Percentiles rank a stretch among this genome's conserved stretches.
phyloP scores from a whole-genome alignment of 768 basidiomycete species.

The Baorangia bicolor region DNA sequence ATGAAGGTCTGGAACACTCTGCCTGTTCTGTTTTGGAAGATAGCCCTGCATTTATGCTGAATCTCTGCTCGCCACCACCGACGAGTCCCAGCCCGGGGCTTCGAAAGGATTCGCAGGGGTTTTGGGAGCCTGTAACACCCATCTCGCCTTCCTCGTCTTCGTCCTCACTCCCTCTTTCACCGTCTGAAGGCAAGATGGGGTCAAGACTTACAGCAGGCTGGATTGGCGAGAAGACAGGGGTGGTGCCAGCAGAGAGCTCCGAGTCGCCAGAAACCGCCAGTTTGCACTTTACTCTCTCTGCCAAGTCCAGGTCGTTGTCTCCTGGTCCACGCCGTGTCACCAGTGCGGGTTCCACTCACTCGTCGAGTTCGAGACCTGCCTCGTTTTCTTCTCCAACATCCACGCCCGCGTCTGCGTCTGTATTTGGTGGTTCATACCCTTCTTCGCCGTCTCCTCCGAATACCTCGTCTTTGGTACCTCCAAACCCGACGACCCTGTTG shows the following conservation, averaged over 20 bases:
- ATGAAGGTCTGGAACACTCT: neutral
- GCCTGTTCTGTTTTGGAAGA: neutral
- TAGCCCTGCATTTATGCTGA: constrained; percentile 1
- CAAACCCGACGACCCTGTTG: constrained; percentile 17
- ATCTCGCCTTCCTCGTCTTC: constrained; percentile 19
- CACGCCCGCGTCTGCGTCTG: constrained; percentile 5
- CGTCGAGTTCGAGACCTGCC: constrained; percentile 6
- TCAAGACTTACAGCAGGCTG: neutral
- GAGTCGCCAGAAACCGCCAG: neutral
- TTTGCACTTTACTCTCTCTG: neutral
- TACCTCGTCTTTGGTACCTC: neutral
- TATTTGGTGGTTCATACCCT: constrained; percentile 7
- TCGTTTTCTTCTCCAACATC: constrained; percentile 11
- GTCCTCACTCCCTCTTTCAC: constrained; percentile 17
- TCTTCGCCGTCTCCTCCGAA: constrained; percentile 7
- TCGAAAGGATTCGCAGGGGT: constrained; percentile 28
- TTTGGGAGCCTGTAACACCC: constrained; percentile 24
- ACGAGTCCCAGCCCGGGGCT: constrained; percentile 11
- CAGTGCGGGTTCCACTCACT: constrained; percentile 6
- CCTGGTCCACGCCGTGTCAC: constrained; percentile 6
- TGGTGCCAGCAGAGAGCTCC: neutral
- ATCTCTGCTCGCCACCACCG: constrained; percentile 10
- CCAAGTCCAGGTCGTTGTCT: constrained; percentile 19
- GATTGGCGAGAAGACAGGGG: neutral
- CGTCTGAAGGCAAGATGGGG: constrained; percentile 5